Percentiles rank a stretch among this genome's conserved stretches.
Evolutionary conservation across 2,329 filamentous ascomycete species (phyloP).

Genomic region (Balansia obtecta): DNA sequence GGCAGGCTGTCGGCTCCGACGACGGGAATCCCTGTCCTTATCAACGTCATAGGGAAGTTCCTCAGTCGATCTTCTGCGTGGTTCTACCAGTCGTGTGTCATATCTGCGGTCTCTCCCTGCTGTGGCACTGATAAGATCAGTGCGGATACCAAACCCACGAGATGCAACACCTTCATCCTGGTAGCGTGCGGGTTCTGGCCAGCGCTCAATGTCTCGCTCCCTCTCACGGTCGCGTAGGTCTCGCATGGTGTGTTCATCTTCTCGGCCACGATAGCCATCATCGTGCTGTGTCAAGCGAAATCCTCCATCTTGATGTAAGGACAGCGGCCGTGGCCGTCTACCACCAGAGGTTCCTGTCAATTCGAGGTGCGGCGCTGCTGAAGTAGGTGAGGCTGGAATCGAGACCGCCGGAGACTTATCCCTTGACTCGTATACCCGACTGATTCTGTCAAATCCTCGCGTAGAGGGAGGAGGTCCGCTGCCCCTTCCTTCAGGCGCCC

Average conservation of each 20-base stretch:
- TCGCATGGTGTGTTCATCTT: slow-evolving; percentile 32
- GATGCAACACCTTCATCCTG: slow-evolving; percentile 32
- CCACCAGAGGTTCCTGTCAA: slow-evolving; percentile 8
- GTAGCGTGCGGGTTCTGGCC: slow-evolving; percentile 22
- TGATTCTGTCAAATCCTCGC: slow-evolving; percentile 58
- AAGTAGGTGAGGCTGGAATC: slow-evolving; percentile 23
- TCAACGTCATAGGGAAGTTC: slow-evolving; percentile 17
- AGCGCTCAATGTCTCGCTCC: slow-evolving; percentile 21
- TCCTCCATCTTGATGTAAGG: slow-evolving; percentile 39
- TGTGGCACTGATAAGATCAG: slow-evolving; percentile 23
- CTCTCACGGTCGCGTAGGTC: slow-evolving; percentile 28
- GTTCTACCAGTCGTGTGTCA: slow-evolving; percentile 18
- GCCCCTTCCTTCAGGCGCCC: slow-evolving; percentile 26
- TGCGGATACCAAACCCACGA: slow-evolving; percentile 42
- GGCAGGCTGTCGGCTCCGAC: slow-evolving; percentile 13
- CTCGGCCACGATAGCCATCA: slow-evolving; percentile 35
- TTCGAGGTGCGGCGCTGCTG: slow-evolving; percentile 10
- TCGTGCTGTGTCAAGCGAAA: slow-evolving; percentile 32
- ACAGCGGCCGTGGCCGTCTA: slow-evolving; percentile 30
- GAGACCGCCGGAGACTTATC: slow-evolving; percentile 31
- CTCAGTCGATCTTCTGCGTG: slow-evolving; percentile 19
- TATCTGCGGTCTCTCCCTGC: slow-evolving; percentile 30
- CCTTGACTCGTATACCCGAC: slow-evolving; percentile 35
- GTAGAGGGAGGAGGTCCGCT: slow-evolving; percentile 55
- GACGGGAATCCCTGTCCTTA: slow-evolving; percentile 17